Conservation (phyloP, 2,329 filamentous ascomycete genomes). For the Cordyceps javanica region DNA sequence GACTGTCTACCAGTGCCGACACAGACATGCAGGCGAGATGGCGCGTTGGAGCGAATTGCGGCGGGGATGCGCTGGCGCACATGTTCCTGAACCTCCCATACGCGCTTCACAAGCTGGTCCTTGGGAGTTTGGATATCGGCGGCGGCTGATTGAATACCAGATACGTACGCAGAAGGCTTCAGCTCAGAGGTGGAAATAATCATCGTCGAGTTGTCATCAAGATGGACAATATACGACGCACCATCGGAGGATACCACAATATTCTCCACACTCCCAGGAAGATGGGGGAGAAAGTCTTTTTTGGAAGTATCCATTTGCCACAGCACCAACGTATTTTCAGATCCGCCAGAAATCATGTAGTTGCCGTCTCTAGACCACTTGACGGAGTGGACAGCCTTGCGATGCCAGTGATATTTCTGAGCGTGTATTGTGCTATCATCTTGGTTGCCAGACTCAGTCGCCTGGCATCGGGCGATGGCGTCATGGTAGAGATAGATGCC, state of each 20-base stretch:
- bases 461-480: conserved; percentile 53
- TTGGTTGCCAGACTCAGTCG: conserved; percentile 30
- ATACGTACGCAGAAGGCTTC: conserved; percentile 75
- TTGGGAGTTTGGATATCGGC: conserved; percentile 45
- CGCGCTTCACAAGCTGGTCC: conserved; percentile 46
- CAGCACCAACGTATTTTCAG: conserved; percentile 80
- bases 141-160: conserved; percentile 67
- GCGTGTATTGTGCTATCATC: conserved; percentile 46
- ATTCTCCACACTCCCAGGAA: conserved; percentile 78
- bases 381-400: conserved; percentile 71
- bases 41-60: conserved; percentile 53
- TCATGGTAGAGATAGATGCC: conserved; percentile 78
- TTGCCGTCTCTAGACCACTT: conserved; percentile 97
- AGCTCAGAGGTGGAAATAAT: conserved; percentile 85
- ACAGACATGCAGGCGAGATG: conserved; percentile 61
- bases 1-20: conserved; percentile 57
- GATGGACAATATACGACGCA: conserved; percentile 73
- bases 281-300: conserved; percentile 80
- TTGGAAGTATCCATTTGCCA: conserved; percentile 90
- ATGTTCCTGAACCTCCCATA: conserved; percentile 39
- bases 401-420: conserved; percentile 84
- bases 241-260: conserved; percentile 76
- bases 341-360: conserved; percentile 89
- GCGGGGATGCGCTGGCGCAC: conserved; percentile 50
- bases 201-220: conserved; percentile 91